A percentile compares a stretch with the other conserved stretches of the same genome.
phyloP scores from a whole-genome alignment of 2,329 filamentous ascomycete genomes.

The Hymenoscyphus repandus region DNA sequence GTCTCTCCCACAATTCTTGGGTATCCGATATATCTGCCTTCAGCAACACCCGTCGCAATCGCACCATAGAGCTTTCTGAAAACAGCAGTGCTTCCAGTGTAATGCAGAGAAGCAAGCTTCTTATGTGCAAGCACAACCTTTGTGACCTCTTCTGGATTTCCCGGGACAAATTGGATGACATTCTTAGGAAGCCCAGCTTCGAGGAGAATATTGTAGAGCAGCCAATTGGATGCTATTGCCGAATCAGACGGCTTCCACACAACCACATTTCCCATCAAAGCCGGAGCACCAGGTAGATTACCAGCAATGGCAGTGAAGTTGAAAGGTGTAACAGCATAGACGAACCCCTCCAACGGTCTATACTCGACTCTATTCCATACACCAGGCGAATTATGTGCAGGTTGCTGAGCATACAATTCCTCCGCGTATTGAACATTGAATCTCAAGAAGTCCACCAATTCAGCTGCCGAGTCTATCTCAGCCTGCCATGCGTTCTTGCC shows the following conservation, averaged over 20 bases:
- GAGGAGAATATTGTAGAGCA: slow-evolving; percentile 83
- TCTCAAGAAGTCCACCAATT: slow-evolving; percentile 86
- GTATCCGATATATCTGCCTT: slow-evolving; percentile 78
- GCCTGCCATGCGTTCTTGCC: slow-evolving; percentile 99
- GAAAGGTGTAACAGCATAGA: slow-evolving; percentile 91
- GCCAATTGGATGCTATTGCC: slow-evolving; percentile 84
- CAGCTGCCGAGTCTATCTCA: slow-evolving; percentile 94
- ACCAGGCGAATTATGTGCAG: slow-evolving; percentile 72
- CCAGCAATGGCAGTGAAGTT: slow-evolving; percentile 96
- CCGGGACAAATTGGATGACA: slow-evolving; percentile 91
- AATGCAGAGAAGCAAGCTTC: slow-evolving; percentile 87
- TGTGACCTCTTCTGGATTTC: slow-evolving; percentile 80
- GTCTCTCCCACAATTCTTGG: slow-evolving; percentile 88
- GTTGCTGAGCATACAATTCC: slow-evolving; percentile 84
- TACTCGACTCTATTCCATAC: slow-evolving; percentile 92
- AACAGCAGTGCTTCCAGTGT: slow-evolving; percentile 86
- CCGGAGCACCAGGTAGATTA: slow-evolving; percentile 78
- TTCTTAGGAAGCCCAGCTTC: slow-evolving; percentile 86
- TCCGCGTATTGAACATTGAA: slow-evolving; percentile 94
- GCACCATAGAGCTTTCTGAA: slow-evolving; percentile 86
- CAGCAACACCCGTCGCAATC: slow-evolving; percentile 75
- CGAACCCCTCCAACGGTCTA: slow-evolving; percentile 86
- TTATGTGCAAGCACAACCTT: slow-evolving; percentile 69
- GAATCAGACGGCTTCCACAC: slow-evolving; percentile 94
- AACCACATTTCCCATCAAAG: slow-evolving; percentile 88